Evolutionary conservation across 768 basidiomycete genomes (phyloP).

Genomic region (Leccinum uliginosum): DNA sequence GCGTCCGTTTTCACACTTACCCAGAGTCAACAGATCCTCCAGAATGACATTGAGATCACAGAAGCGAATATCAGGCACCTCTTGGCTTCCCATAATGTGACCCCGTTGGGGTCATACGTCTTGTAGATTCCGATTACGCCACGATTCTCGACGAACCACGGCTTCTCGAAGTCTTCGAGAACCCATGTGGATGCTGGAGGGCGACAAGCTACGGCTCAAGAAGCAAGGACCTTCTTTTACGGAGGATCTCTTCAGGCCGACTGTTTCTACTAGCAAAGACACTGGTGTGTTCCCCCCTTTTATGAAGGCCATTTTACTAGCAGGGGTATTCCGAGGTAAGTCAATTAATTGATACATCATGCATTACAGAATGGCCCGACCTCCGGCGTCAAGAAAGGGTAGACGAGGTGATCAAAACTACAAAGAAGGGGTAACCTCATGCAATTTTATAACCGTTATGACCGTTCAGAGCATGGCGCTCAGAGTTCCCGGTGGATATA

Average conservation of each 20-base stretch:
- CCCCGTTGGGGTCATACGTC: conserved; percentile 13
- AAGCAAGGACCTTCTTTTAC: conserved; percentile 10
- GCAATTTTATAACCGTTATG: conserved; percentile 32
- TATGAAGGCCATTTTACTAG: not conserved
- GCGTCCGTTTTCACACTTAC: not conserved
- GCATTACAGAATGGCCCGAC: conserved; percentile 16
- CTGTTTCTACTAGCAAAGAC: not conserved
- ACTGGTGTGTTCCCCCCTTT: not conserved
- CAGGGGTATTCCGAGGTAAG: not conserved
- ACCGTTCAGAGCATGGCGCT: conserved; percentile 33
- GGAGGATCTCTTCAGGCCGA: not conserved
- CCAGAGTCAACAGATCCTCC: conserved; percentile 1
- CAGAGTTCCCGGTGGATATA: conserved; percentile 38
- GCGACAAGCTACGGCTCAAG: conserved; percentile 12
- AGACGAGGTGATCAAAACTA: not conserved
- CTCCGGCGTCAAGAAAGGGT: conserved; percentile 14
- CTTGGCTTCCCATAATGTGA: conserved; percentile 13
- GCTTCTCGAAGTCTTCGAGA: conserved; percentile 12
- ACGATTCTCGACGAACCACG: conserved; percentile 17
- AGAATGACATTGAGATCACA: not conserved
- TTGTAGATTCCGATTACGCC: conserved; percentile 12
- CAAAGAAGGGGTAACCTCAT: conserved; percentile 26
- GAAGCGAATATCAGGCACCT: conserved; percentile 4
- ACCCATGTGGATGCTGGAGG: conserved; percentile 15
- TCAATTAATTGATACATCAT: not conserved